Percentiles rank a stretch among this genome's conserved stretches.
phyloP scores from a whole-genome alignment of 1,284 basidiomycete species.

The Cryptococcus sp. region DNA sequence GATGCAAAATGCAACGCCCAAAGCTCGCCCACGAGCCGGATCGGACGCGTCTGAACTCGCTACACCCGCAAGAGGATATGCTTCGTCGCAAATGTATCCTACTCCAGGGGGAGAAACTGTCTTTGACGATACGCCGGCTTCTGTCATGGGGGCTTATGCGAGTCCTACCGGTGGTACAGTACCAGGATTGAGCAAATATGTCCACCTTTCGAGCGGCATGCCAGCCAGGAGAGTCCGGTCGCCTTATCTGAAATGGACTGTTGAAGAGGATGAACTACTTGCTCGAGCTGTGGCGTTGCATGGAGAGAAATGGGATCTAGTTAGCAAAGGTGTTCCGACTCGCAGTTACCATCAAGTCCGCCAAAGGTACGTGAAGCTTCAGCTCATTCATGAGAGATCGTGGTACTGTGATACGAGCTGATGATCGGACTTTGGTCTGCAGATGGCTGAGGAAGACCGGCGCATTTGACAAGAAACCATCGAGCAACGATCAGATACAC shows the following conservation, averaged over 20 bases:
- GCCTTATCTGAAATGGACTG: conserved; percentile 51
- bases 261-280: conserved; percentile 51
- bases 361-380: conserved; percentile 31
- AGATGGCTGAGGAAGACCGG: conserved; percentile 51
- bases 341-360: conserved; percentile 52
- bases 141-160: conserved; percentile 24
- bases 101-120: conserved; percentile 12
- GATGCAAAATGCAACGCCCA: conserved; percentile 16
- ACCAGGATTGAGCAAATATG: conserved; percentile 49
- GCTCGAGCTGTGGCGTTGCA: conserved; percentile 49
- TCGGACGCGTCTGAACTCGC: conserved; percentile 22
- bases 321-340: conserved; percentile 50
- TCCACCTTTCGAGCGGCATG: conserved; percentile 44
- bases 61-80: conserved; percentile 25
- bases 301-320: conserved; percentile 53
- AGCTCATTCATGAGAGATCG: neutral
- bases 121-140: conserved; percentile 10
- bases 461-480: conserved; percentile 50
- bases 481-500: neutral
- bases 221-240: conserved; percentile 44
- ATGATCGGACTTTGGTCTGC: neutral
- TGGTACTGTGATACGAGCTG: neutral
- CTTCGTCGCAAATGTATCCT: conserved; percentile 15
- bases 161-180: conserved; percentile 43
- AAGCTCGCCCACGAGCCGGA: conserved; percentile 19